Evolutionary conservation across 2,329 filamentous ascomycete species (phyloP).

Genomic region (Domatiomyces globalis): DNA sequence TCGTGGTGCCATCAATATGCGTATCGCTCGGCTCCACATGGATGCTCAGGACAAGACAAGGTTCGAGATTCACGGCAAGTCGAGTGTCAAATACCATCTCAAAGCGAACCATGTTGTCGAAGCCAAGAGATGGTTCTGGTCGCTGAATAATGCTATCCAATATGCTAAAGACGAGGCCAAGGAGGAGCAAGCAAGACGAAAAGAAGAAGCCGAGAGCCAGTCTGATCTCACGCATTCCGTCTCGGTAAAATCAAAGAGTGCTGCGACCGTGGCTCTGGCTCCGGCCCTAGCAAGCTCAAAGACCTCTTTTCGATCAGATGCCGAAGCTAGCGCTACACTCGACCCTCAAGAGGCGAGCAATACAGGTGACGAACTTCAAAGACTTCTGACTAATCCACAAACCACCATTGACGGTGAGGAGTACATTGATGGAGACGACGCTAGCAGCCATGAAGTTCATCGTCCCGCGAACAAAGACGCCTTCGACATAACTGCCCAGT

Average conservation of each 20-base stretch:
- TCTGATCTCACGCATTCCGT: slow-evolving; percentile 24
- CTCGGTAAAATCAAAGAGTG: slow-evolving; percentile 25
- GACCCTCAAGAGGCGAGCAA: slow-evolving; percentile 45
- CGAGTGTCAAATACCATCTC: slow-evolving; percentile 93
- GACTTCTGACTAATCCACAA: slow-evolving; percentile 35
- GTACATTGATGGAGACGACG: slow-evolving; percentile 66
- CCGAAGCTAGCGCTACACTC: slow-evolving; percentile 39
- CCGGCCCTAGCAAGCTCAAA: slow-evolving; percentile 30
- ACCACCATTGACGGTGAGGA: slow-evolving; percentile 45
- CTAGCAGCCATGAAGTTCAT: slow-evolving; percentile 59
- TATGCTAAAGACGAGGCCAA: slow-evolving; percentile 95
- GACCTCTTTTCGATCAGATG: slow-evolving; percentile 37
- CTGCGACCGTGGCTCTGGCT: slow-evolving; percentile 22
- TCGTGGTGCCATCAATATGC: slow-evolving; percentile 97
- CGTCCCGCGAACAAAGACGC: slow-evolving; percentile 70
- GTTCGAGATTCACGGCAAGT: slow-evolving; percentile 96
- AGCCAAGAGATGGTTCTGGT: slow-evolving; percentile 98
- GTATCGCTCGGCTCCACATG: slow-evolving; percentile 88
- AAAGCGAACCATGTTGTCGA: slow-evolving; percentile 98
- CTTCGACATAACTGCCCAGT: slow-evolving; percentile 93
- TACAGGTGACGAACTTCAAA: slow-evolving; percentile 35
- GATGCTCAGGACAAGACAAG: slow-evolving; percentile 93
- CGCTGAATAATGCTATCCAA: slow-evolving; percentile 95
- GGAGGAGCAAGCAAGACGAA: slow-evolving; percentile 67
- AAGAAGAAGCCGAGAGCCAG: slow-evolving; percentile 50